phyloP scores from a whole-genome alignment of 2,329 filamentous ascomycete genomes.

The Arthrobotrys iridis region DNA sequence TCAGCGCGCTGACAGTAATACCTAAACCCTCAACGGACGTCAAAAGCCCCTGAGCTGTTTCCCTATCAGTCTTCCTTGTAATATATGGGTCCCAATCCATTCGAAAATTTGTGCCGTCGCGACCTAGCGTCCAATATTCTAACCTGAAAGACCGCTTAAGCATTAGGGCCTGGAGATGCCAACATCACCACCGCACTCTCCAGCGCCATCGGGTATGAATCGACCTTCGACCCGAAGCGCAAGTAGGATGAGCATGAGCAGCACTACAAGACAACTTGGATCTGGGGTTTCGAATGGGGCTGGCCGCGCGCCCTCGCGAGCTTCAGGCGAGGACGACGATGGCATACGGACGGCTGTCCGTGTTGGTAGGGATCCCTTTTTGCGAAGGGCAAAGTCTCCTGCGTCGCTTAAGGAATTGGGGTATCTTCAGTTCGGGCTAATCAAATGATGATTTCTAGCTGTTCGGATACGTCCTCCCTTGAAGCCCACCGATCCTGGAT shows the following conservation, averaged over 20 bases:
- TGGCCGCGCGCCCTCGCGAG: slow-evolving; percentile 53
- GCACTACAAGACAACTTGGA: slow-evolving; percentile 37
- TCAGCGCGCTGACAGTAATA: slow-evolving; percentile 3
- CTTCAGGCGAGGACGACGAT: slow-evolving; percentile 56
- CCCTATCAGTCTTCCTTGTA: slow-evolving; percentile 14
- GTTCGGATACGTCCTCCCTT: slow-evolving; percentile 92
- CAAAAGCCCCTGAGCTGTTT: slow-evolving; percentile 14
- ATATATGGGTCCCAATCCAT: slow-evolving; percentile 21
- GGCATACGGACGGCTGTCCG: slow-evolving; percentile 48
- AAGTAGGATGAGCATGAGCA: slow-evolving; percentile 56
- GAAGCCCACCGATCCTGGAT: slow-evolving; percentile 84
- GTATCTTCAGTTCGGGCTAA: background rate
- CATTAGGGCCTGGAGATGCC: slow-evolving; percentile 29
- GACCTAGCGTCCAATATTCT: slow-evolving; percentile 11
- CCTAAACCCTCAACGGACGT: slow-evolving; percentile 16
- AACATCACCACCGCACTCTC: slow-evolving; percentile 45
- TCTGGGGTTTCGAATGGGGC: slow-evolving; percentile 36
- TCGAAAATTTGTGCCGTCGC: slow-evolving; percentile 12
- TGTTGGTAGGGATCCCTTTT: slow-evolving; percentile 37
- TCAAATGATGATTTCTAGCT: slow-evolving; percentile 66
- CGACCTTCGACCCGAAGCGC: slow-evolving; percentile 54
- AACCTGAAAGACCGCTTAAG: slow-evolving; percentile 1
- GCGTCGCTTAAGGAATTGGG: background rate
- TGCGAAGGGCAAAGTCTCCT: background rate
- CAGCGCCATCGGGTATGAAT: slow-evolving; percentile 50